Evolutionary conservation across 805 yeast genomes (phyloP).

Genomic region (Candida manassasensis): DNA sequence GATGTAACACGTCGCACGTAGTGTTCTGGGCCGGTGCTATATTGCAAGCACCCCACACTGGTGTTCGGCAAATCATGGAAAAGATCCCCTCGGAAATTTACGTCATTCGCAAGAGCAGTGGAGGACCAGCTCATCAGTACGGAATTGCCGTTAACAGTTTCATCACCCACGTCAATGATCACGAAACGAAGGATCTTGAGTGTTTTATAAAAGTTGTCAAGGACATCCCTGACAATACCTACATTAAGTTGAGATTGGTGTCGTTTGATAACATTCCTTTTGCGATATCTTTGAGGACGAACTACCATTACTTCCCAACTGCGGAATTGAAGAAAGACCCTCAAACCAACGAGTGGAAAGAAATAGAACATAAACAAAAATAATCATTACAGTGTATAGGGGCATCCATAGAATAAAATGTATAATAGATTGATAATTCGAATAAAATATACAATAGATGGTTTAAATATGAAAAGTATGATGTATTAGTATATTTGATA

Average conservation of each 20-base stretch:
- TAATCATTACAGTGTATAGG: too few relatives aligned
- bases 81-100: slow-evolving; percentile 80
- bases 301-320: slow-evolving; percentile 84
- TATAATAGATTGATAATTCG: too few relatives aligned
- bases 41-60: slow-evolving; percentile 87
- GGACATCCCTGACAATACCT: slow-evolving; percentile 70
- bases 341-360: slow-evolving; percentile 43
- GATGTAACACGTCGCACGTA: slow-evolving; percentile 57
- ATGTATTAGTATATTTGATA: too few relatives aligned
- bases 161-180: slow-evolving; percentile 84
- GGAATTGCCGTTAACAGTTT: slow-evolving; percentile 75
- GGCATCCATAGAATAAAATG: too few relatives aligned
- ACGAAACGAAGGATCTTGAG: slow-evolving; percentile 64
- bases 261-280: slow-evolving; percentile 83
- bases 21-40: slow-evolving; percentile 82
- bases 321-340: slow-evolving; percentile 50
- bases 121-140: slow-evolving; percentile 85
- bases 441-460: too few relatives aligned
- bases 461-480: too few relatives aligned
- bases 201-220: slow-evolving; percentile 64
- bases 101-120: slow-evolving; percentile 65
- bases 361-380: slow-evolving; percentile 39
- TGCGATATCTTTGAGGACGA: slow-evolving; percentile 81
- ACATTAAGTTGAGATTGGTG: slow-evolving; percentile 74
- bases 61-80: slow-evolving; percentile 79